Base-by-base conservation (phyloP, 106 monocot species). In the Phalaenopsis aphrodite region DNA sequence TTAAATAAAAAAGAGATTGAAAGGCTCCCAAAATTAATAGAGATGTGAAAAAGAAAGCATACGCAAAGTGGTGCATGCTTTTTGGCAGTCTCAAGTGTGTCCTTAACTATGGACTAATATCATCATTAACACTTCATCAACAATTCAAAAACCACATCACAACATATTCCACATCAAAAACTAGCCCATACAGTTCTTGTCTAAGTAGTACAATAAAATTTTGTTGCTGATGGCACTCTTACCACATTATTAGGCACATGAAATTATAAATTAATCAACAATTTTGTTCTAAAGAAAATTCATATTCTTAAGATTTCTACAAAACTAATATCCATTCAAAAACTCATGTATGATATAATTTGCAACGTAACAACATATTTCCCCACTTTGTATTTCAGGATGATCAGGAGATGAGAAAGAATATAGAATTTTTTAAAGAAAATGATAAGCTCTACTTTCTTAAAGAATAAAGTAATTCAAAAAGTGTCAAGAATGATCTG, bases 1-100 rank as follows among this genome's bases (percentile, higher is more conserved):
- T 41, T 73, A 12, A 67, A 36, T 67, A 67, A 38, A 41, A 6
- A 73, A 5, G 73, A 73, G 39, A 73, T 73, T 14, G 11, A 41
- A 16, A 73, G 38, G 72, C 36, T 73, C 8, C 14, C 8, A 7
- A 6, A 41, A 73, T 2, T 73, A 36, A 11, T 73, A 19, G 1
- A 41, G 15, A 38, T 38, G 73, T 15, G 41, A 41, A 41, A 73
- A 73, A 30, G 30, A 73, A 73, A 11, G 49, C 49, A 0, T 10
- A 49, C 49, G 42, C 16, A 39, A 38, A 73, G 73, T 73, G 41
- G 73, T 73, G 30, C 73, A 10, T 73, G 73, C 39, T 73, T 41
- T 73, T 41, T 73, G 9, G 39, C 73, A 73, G 14, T 73, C 73
- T 73, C 73, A 73, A 41, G 37, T 73, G 10, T 38, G 39, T 73